Conservation (phyloP, 257 asterid genomes). For the Dorcoceras hygrometricum region DNA sequence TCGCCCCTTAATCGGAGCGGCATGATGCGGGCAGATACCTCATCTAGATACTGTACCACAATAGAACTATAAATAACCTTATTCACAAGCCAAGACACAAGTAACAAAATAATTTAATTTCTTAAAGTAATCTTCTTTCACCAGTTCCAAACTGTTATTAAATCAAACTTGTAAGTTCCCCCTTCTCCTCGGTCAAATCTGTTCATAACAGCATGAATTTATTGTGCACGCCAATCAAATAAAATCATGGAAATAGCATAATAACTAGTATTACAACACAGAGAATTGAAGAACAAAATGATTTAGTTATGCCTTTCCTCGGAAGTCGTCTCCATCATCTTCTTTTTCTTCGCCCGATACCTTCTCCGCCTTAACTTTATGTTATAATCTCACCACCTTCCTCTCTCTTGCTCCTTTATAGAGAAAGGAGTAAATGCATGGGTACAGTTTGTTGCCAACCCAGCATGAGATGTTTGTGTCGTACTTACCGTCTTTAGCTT, state of each 20-base stretch:
- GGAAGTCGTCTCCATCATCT: neutral
- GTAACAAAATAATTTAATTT: conserved; percentile 9
- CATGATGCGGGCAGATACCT: no score
- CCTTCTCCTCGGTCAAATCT: conserved; percentile 6
- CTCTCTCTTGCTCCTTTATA: conserved; percentile 19
- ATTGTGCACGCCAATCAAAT: neutral
- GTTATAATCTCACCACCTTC: conserved; percentile 8
- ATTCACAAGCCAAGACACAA: neutral
- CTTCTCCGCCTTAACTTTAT: conserved; percentile 13
- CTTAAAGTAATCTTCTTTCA: neutral
- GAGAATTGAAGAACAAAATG: conserved; percentile 6
- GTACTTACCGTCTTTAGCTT: conserved; percentile 4
- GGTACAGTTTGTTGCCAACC: conserved; percentile 14
- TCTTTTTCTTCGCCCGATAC: conserved; percentile 4
- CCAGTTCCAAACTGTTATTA: neutral
- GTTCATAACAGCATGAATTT: conserved; percentile 9
- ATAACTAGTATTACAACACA: conserved; percentile 8
- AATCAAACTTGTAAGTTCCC: neutral
- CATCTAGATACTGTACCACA: neutral
- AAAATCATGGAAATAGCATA: conserved; percentile 2
- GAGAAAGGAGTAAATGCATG: neutral
- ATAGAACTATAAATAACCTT: neutral
- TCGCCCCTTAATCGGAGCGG: neutral
- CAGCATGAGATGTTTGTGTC: conserved; percentile 12
- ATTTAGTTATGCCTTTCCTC: conserved; percentile 5